Percentiles rank a stretch among this genome's conserved stretches.
Evolutionary conservation across 306 rosid species (phyloP).

Genomic region (Hippophae rhamnoides): DNA sequence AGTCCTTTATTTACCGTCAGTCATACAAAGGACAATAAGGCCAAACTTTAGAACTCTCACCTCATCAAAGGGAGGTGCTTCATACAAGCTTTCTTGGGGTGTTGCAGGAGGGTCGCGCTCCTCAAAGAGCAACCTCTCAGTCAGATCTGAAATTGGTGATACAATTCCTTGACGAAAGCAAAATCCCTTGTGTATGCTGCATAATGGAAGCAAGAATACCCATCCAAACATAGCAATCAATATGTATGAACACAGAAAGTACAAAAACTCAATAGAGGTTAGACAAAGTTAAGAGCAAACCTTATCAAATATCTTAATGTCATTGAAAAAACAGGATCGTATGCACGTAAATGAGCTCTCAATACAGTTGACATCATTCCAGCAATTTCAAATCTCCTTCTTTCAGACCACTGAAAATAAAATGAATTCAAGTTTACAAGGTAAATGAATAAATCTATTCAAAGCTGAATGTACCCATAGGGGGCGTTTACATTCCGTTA

Average conservation of each 20-base stretch:
- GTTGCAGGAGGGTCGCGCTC: conserved; percentile 89
- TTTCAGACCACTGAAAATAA: conserved; percentile 78
- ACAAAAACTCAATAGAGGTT: not conserved
- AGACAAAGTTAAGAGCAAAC: conserved; percentile 25
- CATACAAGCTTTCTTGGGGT: conserved; percentile 67
- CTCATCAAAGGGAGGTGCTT: conserved; percentile 95
- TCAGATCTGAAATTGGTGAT: conserved; percentile 89
- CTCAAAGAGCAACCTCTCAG: conserved; percentile 87
- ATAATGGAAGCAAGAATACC: conserved; percentile 8
- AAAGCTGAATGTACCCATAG: not conserved
- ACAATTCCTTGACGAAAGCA: conserved; percentile 84
- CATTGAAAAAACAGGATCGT: conserved; percentile 90
- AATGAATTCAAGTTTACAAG: conserved; percentile 18
- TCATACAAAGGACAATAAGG: not conserved
- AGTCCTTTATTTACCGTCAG: not conserved
- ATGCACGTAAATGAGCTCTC: conserved; percentile 92
- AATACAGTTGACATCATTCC: conserved; percentile 79
- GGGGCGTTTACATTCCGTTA: not conserved
- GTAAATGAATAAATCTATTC: not conserved
- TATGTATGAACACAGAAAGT: not conserved
- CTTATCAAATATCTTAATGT: conserved; percentile 91
- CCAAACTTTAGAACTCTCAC: conserved; percentile 28
- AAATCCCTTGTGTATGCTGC: conserved; percentile 84
- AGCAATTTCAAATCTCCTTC: conserved; percentile 76
- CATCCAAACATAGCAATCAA: not conserved